Evolutionary conservation across 2,329 filamentous ascomycete genomes (phyloP).

Genomic region (Penicillium sp.): DNA sequence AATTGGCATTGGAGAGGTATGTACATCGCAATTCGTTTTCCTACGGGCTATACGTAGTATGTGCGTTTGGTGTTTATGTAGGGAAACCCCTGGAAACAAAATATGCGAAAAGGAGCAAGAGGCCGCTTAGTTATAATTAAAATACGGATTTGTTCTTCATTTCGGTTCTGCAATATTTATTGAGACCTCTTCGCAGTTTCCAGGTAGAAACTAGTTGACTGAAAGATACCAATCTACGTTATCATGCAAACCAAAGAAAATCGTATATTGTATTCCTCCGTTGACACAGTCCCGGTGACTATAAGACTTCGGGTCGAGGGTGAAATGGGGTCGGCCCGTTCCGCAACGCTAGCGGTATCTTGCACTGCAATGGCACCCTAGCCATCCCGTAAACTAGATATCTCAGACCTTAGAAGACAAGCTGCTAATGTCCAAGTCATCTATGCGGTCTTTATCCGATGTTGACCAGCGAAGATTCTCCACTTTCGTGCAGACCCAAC

Average conservation of each 20-base stretch:
- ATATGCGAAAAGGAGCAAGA: not conserved
- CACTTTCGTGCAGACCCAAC: not conserved
- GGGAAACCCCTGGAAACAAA: not conserved
- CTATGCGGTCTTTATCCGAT: not conserved
- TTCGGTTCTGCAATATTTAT: no score
- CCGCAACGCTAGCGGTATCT: not conserved
- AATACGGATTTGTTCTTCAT: no score
- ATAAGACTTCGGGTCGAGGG: no score
- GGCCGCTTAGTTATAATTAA: no score
- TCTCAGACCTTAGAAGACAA: not conserved
- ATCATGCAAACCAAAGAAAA: no score
- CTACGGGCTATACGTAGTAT: not conserved
- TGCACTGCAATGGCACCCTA: no score
- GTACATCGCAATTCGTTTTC: not conserved
- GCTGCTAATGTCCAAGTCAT: not conserved
- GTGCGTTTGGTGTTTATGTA: not conserved
- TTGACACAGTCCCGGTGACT: no score
- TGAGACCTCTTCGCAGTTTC: no score
- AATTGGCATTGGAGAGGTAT: not conserved
- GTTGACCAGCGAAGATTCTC: not conserved
- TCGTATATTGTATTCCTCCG: no score
- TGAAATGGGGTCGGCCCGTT: not conserved
- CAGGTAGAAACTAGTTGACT: no score
- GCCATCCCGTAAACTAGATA: not conserved
- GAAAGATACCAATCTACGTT: no score